phyloP scores from a whole-genome alignment of 495 filamentous ascomycete species.

The Aspergillus olivimuriae region DNA sequence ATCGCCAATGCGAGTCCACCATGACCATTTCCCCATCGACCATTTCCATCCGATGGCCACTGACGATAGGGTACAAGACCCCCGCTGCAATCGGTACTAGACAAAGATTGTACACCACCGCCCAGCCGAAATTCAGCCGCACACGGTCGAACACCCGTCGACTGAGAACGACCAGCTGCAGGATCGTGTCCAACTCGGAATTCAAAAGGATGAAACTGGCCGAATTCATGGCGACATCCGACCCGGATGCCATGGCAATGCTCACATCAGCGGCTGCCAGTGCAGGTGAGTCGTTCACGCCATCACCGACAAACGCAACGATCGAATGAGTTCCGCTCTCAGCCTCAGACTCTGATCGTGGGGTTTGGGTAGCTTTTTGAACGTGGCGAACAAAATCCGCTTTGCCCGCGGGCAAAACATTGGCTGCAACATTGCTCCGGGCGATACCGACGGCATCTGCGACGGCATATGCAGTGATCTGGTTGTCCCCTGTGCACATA shows the following conservation, averaged over 20 bases:
- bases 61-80: constrained; percentile 63
- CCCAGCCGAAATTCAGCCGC: constrained; percentile 85
- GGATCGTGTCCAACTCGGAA: constrained; percentile 59
- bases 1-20: constrained; percentile 37
- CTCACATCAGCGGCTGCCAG: constrained; percentile 75
- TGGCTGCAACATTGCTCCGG: constrained; percentile 70
- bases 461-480: constrained; percentile 53
- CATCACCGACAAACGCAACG: constrained; percentile 71
- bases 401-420: constrained; percentile 80
- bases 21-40: constrained; percentile 17
- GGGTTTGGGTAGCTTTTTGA: constrained; percentile 40
- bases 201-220: constrained; percentile 83
- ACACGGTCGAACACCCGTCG: constrained; percentile 68
- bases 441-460: constrained; percentile 72
- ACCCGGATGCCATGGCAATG: constrained; percentile 77
- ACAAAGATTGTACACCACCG: constrained; percentile 74
- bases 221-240: constrained; percentile 76
- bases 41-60: constrained; percentile 37
- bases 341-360: constrained; percentile 2
- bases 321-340: constrained; percentile 20
- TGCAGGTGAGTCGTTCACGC: constrained; percentile 84
- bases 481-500: constrained; percentile 86
- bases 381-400: constrained; percentile 76
- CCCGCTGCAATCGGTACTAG: constrained; percentile 83
- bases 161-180: constrained; percentile 67